phyloP scores from a whole-genome alignment of 768 basidiomycete genomes.

The Phanerodontia chrysosporium region DNA sequence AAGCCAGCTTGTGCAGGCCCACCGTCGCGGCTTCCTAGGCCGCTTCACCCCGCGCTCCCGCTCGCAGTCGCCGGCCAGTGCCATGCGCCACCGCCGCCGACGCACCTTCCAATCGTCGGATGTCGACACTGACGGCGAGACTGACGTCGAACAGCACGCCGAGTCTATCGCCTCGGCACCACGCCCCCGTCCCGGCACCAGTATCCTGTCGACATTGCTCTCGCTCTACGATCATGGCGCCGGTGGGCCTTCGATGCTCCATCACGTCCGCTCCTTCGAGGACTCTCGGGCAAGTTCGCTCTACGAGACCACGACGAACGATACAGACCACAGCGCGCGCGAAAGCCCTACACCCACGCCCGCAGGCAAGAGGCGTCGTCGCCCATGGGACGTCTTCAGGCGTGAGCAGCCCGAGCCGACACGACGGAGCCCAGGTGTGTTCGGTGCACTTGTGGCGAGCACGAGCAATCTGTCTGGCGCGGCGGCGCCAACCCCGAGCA shows the following conservation, averaged over 20 bases:
- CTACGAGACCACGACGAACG: slow-evolving; percentile 5
- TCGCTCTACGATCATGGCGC: slow-evolving; percentile 48
- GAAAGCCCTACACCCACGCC: not conserved
- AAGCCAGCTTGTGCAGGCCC: slow-evolving; percentile 39
- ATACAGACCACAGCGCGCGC: slow-evolving; percentile 6
- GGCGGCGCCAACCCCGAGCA: slow-evolving; percentile 47
- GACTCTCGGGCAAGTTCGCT: slow-evolving; percentile 17
- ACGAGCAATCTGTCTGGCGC: slow-evolving; percentile 62
- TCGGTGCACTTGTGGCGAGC: slow-evolving; percentile 69
- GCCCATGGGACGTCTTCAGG: not conserved
- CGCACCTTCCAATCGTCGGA: not conserved
- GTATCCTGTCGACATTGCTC: slow-evolving; percentile 63
- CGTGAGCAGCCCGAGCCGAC: slow-evolving; percentile 24
- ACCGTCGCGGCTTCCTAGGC: slow-evolving; percentile 26
- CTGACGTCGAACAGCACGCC: slow-evolving; percentile 20
- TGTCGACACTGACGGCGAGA: slow-evolving; percentile 5
- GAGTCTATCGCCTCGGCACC: slow-evolving; percentile 17
- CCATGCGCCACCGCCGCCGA: not conserved
- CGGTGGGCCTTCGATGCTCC: slow-evolving; percentile 23
- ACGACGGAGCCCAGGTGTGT: slow-evolving; percentile 54
- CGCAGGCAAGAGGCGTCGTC: not conserved
- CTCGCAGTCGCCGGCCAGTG: slow-evolving; percentile 3
- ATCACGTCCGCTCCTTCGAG: slow-evolving; percentile 19
- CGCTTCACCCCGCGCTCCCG: slow-evolving; percentile 7
- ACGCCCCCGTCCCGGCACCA: slow-evolving; percentile 32